Evolutionary conservation across 805 yeast species (phyloP), one percentile per base, ranked within the genome.

Genomic region (Saccharomycopsis sp.): DNA sequence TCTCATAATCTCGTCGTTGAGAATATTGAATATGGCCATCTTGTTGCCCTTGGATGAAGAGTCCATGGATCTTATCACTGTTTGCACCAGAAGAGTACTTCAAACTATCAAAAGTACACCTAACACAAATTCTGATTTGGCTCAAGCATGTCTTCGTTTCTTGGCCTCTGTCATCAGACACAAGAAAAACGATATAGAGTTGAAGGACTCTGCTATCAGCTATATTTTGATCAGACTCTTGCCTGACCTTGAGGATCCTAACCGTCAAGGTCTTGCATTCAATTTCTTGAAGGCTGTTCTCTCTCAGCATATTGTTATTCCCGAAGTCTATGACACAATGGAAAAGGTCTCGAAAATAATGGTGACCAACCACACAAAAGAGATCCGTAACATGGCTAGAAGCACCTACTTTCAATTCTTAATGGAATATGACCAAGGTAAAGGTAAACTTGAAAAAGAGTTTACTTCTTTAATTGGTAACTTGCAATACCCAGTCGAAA

Each of bases 361-460:
- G 96, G 85, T 94, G 25, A 92, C 96, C 0, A 89, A 88, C 70
- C 97, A 90, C 59, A 78, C 93, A 2, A 81, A 81, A 55, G 90
- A 86, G 66, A 88, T 90, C 56, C 79, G 98, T 59, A 92, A 87
- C 65, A 84, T 87, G 70, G 83, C 97, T 7, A 80, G 98, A 71
- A 81, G 89, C 63, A 83, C 87, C 1, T 94, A 84, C 68, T 87
- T 83, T 69, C 91, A 85, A 65, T 94, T 94, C 65, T 73, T 94
- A 67, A 87, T 90, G 87, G 97, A 91, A 65, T 94, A 89, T 67
- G 98, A 96, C 65, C 97, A 93, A 73, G 91, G 98, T 35, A 79
- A 85, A 65, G 91, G 93, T 2, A 81, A 89, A 63, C 70, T 94
- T 53, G 94, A 88, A 63, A 88, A 86, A 65, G 96, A 89, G 63